These are phyloP conservation scores for Craterostigma plantagineum DNA, from an alignment of 257 asterid species.

Conservation along the genomic window DNA sequence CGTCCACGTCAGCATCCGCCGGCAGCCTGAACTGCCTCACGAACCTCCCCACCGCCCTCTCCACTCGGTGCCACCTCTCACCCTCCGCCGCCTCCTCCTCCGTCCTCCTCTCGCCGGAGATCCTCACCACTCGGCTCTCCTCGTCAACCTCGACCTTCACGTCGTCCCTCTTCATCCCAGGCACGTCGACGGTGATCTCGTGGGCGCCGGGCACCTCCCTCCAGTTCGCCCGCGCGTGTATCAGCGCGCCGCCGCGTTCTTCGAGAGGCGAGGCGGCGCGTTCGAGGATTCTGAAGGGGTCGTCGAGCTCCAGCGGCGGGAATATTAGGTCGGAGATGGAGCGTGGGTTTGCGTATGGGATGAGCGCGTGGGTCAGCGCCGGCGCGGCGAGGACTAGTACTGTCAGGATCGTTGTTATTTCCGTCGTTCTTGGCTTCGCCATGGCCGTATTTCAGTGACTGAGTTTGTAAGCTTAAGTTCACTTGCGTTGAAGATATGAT, in stretches of 20 bases:
- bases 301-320: constrained; percentile 10
- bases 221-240: constrained; percentile 65
- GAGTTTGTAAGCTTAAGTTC: too few species aligned
- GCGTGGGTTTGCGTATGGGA: constrained; percentile 25
- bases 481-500: too few species aligned
- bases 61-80: constrained; percentile 76
- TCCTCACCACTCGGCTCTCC: constrained; percentile 39
- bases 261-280: constrained; percentile 13
- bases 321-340: constrained; percentile 15
- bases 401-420: not conserved
- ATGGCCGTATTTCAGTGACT: too few species aligned
- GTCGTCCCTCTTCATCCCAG: constrained; percentile 59
- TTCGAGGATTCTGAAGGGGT: constrained; percentile 29
- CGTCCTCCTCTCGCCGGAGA: constrained; percentile 53
- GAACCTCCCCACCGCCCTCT: constrained; percentile 52
- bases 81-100: constrained; percentile 47
- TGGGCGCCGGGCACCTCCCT: constrained; percentile 38
- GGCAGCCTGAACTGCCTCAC: constrained; percentile 79
- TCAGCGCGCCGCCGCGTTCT: constrained; percentile 7
- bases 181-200: constrained; percentile 41
- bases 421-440: too few species aligned
- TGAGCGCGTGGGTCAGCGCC: constrained; percentile 11
- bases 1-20: constrained; percentile 43
- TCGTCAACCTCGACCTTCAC: constrained; percentile 42
- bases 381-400: constrained; percentile 4